Percentiles rank a stretch among this genome's conserved stretches.
These are phyloP conservation scores for Toxicodendron radicans DNA, from an alignment of 345 rosid genomes.

Conservation along the genomic window DNA sequence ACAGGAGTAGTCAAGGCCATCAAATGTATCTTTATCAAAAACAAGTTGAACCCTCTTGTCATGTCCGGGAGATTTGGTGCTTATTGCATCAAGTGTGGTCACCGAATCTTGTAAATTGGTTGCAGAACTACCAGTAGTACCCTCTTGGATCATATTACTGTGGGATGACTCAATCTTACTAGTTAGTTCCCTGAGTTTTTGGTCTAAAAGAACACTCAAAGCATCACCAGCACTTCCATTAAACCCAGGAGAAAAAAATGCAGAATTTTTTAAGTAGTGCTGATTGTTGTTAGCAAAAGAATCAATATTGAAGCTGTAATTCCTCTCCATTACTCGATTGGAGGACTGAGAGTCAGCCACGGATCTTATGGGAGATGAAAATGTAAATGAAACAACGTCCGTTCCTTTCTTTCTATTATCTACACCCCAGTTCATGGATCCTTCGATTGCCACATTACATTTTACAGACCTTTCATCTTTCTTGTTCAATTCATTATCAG, in stretches of 20 bases:
- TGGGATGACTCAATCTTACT: conserved; percentile 57
- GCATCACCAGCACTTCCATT: conserved; percentile 53
- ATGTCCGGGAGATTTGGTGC: conserved; percentile 31
- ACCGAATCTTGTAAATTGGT: conserved; percentile 38
- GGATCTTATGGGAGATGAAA: conserved; percentile 69
- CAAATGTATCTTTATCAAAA: conserved; percentile 29
- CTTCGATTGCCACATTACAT: conserved; percentile 43
- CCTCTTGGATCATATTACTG: conserved; percentile 46
- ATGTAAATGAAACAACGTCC: conserved; percentile 89
- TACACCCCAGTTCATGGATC: conserved; percentile 25
- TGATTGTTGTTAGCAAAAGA: conserved; percentile 23
- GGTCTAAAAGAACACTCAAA: conserved; percentile 65
- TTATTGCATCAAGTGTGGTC: conserved; percentile 23
- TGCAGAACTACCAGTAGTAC: conserved; percentile 31
- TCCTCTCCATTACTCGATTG: conserved; percentile 28
- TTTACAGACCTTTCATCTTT: conserved; percentile 41
- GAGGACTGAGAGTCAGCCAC: conserved; percentile 34
- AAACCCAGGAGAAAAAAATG: conserved; percentile 35
- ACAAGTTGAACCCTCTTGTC: conserved; percentile 37
- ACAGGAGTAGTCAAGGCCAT: conserved; percentile 34
- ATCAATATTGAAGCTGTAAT: conserved; percentile 22
- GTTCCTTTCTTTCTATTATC: conserved; percentile 43
- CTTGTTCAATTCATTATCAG: conserved; percentile 33
- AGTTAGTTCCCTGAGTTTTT: conserved; percentile 71
- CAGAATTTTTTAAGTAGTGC: conserved; percentile 28